phyloP scores from a whole-genome alignment of 345 rosid species.

The Lepidium didymum region DNA sequence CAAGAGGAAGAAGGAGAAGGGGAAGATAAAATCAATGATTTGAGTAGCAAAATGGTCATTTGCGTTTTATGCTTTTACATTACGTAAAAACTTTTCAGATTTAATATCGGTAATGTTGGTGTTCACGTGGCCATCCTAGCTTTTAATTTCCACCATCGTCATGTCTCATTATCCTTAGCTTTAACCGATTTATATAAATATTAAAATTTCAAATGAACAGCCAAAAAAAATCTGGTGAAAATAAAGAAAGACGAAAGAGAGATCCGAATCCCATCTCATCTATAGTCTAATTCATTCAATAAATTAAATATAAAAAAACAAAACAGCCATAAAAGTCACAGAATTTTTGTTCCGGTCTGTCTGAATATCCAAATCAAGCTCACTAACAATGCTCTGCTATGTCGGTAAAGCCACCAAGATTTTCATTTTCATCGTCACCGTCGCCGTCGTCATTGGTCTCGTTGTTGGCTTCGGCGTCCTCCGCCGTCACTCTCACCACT shows the following conservation, averaged over 20 bases:
- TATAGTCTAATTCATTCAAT: neutral
- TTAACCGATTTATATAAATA: neutral
- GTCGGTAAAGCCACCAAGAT: conserved; percentile 99
- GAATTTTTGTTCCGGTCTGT: neutral
- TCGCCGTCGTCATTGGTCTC: conserved; percentile 55
- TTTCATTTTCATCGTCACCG: conserved; percentile 87
- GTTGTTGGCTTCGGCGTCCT: conserved; percentile 60
- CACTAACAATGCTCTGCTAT: conserved; percentile 53
- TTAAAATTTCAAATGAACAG: neutral
- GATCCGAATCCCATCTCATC: conserved; percentile 21
- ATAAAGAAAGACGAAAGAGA: conserved; percentile 4
- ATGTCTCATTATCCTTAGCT: neutral
- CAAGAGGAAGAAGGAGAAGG: conserved; percentile 20
- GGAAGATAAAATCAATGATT: neutral
- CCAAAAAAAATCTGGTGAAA: neutral
- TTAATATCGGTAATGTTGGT: neutral
- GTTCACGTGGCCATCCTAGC: conserved; percentile 25
- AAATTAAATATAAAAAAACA: neutral
- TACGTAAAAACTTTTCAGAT: neutral
- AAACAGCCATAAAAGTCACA: neutral
- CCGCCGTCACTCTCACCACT: conserved; percentile 49
- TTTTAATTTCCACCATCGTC: conserved; percentile 9
- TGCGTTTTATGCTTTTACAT: no score
- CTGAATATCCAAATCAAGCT: conserved; percentile 7
- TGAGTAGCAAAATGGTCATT: no score